These are phyloP conservation scores for Galerina marginata DNA, from an alignment of 768 basidiomycete species.

Conservation along the genomic window DNA sequence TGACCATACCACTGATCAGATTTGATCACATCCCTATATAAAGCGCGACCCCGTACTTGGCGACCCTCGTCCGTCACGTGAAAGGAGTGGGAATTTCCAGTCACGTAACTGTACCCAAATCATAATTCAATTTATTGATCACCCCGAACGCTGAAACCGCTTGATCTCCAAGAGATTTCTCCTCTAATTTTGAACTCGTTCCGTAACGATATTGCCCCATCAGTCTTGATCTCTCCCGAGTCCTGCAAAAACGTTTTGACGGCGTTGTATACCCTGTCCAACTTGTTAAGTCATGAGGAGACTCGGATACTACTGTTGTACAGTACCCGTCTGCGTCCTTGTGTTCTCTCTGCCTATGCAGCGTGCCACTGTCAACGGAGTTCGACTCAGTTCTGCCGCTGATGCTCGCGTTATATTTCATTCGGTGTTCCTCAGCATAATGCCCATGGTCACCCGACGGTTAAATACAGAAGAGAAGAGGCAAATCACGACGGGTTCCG, in stretches of 20 bases:
- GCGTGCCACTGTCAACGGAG: slow-evolving; percentile 54
- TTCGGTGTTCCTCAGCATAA: slow-evolving; percentile 63
- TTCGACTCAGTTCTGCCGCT: slow-evolving; percentile 55
- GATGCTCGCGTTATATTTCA: slow-evolving; percentile 73
- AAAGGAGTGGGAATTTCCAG: too few species aligned
- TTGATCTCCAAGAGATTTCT: slow-evolving; percentile 45
- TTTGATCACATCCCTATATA: too few species aligned
- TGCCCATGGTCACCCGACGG: slow-evolving; percentile 79
- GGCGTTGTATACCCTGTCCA: slow-evolving; percentile 36
- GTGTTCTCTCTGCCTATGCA: slow-evolving; percentile 42
- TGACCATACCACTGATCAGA: too few species aligned
- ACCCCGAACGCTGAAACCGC: slow-evolving; percentile 2
- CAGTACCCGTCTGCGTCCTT: slow-evolving; percentile 18
- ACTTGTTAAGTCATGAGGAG: slow-evolving; percentile 30
- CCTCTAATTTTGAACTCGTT: slow-evolving; percentile 47
- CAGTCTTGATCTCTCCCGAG: slow-evolving; percentile 42
- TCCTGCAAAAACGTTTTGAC: slow-evolving; percentile 35
- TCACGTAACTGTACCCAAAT: too few species aligned
- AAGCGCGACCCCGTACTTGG: too few species aligned
- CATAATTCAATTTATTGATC: too few species aligned
- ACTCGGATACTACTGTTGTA: slow-evolving; percentile 15
- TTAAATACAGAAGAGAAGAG: slow-evolving; percentile 79
- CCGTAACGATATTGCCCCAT: slow-evolving; percentile 47
- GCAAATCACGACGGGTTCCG: slow-evolving; percentile 69
- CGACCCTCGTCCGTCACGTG: too few species aligned